Conservation (phyloP, 768 basidiomycete species). For the Hericium alpestre region DNA sequence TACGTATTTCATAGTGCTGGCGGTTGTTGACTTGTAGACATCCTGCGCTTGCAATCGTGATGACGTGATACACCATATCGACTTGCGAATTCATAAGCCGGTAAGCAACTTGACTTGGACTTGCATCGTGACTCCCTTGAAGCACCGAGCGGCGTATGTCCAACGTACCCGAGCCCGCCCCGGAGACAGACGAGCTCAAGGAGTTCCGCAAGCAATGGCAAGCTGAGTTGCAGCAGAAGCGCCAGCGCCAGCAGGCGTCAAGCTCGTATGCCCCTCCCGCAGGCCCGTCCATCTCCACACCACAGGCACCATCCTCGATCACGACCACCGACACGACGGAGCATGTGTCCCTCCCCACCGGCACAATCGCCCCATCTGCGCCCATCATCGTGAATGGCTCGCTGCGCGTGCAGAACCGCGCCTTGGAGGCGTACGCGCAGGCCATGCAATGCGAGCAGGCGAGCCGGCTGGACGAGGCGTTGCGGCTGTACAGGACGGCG, state of each 20-base stretch:
- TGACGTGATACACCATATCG: not conserved
- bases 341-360: not conserved
- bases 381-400: not conserved
- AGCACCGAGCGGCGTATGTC: too few species aligned
- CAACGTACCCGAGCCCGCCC: not conserved
- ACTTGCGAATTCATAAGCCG: not conserved
- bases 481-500: constrained; percentile 67
- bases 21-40: too few species aligned
- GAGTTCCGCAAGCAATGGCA: constrained; percentile 68
- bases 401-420: constrained; percentile 29
- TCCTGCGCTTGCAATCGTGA: too few species aligned
- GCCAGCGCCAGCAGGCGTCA: not conserved
- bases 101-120: too few species aligned
- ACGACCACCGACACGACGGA: not conserved
- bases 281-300: too few species aligned
- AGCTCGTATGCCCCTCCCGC: too few species aligned
- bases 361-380: not conserved
- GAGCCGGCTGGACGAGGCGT: constrained; percentile 66
- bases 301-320: not conserved
- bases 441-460: constrained; percentile 68
- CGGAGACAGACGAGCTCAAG: constrained; percentile 51
- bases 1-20: too few species aligned
- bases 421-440: constrained; percentile 54
- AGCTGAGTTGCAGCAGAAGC: constrained; percentile 38
- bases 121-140: too few species aligned